These are phyloP conservation scores for Paracoccidioides brasiliensis DNA, from an alignment of 2,329 filamentous ascomycete species.

Conservation along the genomic window DNA sequence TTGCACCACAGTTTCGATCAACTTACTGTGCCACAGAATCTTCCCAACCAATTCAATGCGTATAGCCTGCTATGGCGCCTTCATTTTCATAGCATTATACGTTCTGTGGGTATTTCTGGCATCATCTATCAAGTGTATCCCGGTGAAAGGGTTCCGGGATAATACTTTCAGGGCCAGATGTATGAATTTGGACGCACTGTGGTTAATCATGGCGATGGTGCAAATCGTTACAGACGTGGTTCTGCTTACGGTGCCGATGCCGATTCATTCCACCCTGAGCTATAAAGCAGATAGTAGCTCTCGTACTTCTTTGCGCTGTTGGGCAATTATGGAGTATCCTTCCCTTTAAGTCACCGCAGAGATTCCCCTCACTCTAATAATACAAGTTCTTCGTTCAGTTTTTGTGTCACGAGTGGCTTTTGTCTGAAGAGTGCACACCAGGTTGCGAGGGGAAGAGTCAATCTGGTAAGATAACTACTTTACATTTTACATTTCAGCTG, in stretches of 20 bases:
- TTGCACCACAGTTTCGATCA: conserved; percentile 23
- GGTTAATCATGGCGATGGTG: conserved; percentile 32
- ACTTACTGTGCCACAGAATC: conserved; percentile 25
- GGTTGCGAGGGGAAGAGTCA: conserved; percentile 18
- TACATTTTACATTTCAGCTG: neutral
- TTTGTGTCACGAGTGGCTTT: conserved; percentile 30
- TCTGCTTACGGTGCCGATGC: conserved; percentile 34
- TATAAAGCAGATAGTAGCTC: conserved; percentile 25
- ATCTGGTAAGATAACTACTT: conserved; percentile 15
- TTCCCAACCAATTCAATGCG: conserved; percentile 22
- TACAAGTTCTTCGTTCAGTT: conserved; percentile 17
- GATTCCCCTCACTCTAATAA: conserved; percentile 2
- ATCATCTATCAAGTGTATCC: conserved; percentile 21
- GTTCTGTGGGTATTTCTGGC: conserved; percentile 21
- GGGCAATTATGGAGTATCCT: conserved; percentile 28
- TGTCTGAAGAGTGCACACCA: conserved; percentile 18
- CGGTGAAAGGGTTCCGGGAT: conserved; percentile 21
- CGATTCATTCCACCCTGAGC: conserved; percentile 29
- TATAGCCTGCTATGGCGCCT: conserved; percentile 21
- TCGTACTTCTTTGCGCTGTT: conserved; percentile 31
- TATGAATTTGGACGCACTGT: conserved; percentile 28
- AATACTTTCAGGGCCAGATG: conserved; percentile 18
- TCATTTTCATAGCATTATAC: conserved; percentile 22
- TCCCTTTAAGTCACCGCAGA: neutral
- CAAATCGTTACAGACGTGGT: conserved; percentile 32